phyloP scores from a whole-genome alignment of 805 yeast species.

The Saccharomyces paradoxus region DNA sequence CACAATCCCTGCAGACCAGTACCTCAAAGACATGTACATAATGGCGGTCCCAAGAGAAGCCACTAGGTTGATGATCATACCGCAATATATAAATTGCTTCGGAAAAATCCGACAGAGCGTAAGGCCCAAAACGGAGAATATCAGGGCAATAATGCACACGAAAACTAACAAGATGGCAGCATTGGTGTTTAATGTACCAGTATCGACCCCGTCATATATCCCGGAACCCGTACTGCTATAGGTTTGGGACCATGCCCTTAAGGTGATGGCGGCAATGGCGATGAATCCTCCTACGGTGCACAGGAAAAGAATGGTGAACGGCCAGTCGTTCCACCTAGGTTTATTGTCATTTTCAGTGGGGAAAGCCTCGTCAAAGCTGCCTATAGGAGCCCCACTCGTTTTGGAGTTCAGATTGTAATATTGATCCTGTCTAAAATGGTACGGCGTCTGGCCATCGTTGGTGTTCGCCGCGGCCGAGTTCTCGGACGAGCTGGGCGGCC shows the following conservation, averaged over 20 bases:
- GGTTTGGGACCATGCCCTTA: constrained; percentile 53
- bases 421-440: constrained; percentile 21
- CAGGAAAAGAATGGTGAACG: constrained; percentile 49
- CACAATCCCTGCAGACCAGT: constrained; percentile 76
- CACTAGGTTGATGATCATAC: constrained; percentile 58
- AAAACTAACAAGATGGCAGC: constrained; percentile 65
- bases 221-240: constrained; percentile 52
- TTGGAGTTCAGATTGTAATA: constrained; percentile 27
- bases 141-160: constrained; percentile 51
- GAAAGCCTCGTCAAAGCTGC: constrained; percentile 60
- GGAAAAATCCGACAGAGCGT: constrained; percentile 59
- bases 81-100: constrained; percentile 54
- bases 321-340: constrained; percentile 66
- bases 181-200: constrained; percentile 67
- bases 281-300: constrained; percentile 55
- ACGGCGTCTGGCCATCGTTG: constrained; percentile 9
- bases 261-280: constrained; percentile 59
- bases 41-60: constrained; percentile 72
- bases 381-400: constrained; percentile 33
- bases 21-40: constrained; percentile 55
- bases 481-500: background rate
- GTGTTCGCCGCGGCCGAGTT: background rate
- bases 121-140: constrained; percentile 49
- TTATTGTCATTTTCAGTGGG: constrained; percentile 39
- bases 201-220: constrained; percentile 44